phyloP scores from a whole-genome alignment of 495 filamentous ascomycete species.

The Copromyces sp. region DNA sequence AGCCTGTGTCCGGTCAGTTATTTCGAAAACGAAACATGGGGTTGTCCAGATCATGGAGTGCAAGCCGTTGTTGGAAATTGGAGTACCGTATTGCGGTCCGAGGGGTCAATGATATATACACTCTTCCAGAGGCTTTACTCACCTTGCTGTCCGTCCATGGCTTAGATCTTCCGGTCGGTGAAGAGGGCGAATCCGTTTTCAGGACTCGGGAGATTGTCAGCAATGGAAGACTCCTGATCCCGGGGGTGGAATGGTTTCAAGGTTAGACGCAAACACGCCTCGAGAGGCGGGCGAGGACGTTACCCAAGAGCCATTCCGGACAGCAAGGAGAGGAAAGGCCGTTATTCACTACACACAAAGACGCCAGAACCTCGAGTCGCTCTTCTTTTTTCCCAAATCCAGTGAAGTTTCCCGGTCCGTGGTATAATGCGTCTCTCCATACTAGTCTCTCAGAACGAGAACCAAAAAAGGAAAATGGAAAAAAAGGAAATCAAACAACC shows the following conservation, averaged over 20 bases:
- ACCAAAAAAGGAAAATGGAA: slow-evolving; percentile 15
- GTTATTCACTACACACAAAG: slow-evolving; percentile 8
- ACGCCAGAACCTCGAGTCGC: slow-evolving; percentile 4
- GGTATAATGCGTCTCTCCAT: slow-evolving; percentile 17
- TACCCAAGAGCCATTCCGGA: slow-evolving; percentile 17
- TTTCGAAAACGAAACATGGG: slow-evolving; percentile 2
- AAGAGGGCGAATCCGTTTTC: slow-evolving; percentile 5
- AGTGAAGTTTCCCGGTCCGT: slow-evolving; percentile 12
- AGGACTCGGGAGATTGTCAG: slow-evolving; percentile 5
- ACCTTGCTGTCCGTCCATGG: slow-evolving; percentile 39
- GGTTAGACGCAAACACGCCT: slow-evolving; percentile 1
- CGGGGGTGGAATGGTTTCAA: not conserved
- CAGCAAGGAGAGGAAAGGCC: slow-evolving; percentile 18
- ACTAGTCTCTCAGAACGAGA: slow-evolving; percentile 12
- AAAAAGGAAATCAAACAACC: slow-evolving; percentile 21
- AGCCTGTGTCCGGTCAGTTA: slow-evolving; percentile 20
- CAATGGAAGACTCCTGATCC: slow-evolving; percentile 4
- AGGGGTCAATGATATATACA: slow-evolving; percentile 36
- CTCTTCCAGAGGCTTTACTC: slow-evolving; percentile 29
- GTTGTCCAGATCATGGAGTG: not conserved
- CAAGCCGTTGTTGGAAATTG: slow-evolving; percentile 9
- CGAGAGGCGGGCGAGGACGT: not conserved
- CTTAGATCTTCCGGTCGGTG: slow-evolving; percentile 22
- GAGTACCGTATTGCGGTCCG: slow-evolving; percentile 21
- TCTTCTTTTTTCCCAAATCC: slow-evolving; percentile 9